Conservation (phyloP, 2,329 filamentous ascomycete genomes). For the Leptographium flavum region DNA sequence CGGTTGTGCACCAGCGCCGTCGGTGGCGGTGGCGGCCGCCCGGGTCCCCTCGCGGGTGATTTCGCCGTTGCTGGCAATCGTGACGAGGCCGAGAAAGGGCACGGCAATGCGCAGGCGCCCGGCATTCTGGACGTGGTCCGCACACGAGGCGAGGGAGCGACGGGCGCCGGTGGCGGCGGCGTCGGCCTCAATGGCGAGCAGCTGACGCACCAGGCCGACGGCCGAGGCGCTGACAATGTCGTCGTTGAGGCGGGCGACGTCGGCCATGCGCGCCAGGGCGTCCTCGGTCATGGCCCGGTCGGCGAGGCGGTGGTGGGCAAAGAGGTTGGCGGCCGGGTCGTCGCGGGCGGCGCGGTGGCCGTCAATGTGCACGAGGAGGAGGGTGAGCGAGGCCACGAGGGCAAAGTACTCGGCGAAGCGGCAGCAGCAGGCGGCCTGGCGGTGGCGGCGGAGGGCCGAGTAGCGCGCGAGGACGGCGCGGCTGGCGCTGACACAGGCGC, state of each 20-base stretch:
- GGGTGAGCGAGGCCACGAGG: constrained; percentile 19
- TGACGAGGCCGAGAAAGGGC: constrained; percentile 27
- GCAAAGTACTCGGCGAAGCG: constrained; percentile 21
- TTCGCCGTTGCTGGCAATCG: constrained; percentile 14
- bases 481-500: constrained; percentile 22
- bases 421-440: constrained; percentile 17
- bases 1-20: no score
- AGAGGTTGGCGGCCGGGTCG: constrained; percentile 7
- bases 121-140: background rate
- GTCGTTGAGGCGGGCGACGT: constrained; percentile 13
- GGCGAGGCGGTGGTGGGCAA: constrained; percentile 23
- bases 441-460: constrained; percentile 19
- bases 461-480: constrained; percentile 24
- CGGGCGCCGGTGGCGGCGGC: constrained; percentile 10
- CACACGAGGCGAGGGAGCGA: background rate
- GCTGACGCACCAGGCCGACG: constrained; percentile 16
- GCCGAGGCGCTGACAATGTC: constrained; percentile 19
- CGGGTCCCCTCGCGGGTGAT: constrained; percentile 4
- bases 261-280: constrained; percentile 20
- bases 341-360: constrained; percentile 10
- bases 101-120: constrained; percentile 20
- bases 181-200: constrained; percentile 20
- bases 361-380: constrained; percentile 23
- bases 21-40: background rate
- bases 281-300: constrained; percentile 26